phyloP scores from a whole-genome alignment of 1,284 basidiomycete genomes.

The Inonotus hispidus region DNA sequence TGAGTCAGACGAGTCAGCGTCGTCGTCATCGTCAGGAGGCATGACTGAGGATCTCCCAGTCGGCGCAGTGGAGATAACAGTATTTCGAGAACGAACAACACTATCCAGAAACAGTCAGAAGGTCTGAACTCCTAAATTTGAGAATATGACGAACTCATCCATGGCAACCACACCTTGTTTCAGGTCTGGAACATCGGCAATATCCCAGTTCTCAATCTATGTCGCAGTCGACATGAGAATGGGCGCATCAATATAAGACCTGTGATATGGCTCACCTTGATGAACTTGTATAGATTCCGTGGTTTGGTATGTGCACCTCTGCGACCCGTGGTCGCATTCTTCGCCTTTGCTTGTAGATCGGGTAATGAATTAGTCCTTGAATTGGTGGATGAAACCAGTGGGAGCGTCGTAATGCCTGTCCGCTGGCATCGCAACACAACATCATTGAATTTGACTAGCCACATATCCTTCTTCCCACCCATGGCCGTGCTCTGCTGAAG shows the following conservation, averaged over 20 bases:
- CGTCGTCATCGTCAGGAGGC: conserved; percentile 55
- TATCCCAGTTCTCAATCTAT: conserved; percentile 87
- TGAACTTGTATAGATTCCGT: conserved; percentile 86
- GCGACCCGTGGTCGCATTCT: conserved; percentile 72
- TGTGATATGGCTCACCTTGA: conserved; percentile 53
- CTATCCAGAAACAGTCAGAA: conserved; percentile 32
- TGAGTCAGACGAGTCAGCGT: conserved; percentile 70
- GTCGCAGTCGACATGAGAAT: conserved; percentile 4
- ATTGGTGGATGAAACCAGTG: conserved; percentile 69
- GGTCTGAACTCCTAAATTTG: conserved; percentile 9
- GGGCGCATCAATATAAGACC: not conserved
- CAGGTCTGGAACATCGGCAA: conserved; percentile 66
- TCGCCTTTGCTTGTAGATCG: conserved; percentile 75
- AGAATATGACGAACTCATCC: conserved; percentile 63
- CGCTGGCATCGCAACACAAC: conserved; percentile 90
- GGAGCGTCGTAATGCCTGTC: conserved; percentile 84
- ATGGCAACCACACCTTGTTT: conserved; percentile 72
- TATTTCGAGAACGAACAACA: conserved; percentile 61
- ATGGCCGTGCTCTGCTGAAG: conserved; percentile 48
- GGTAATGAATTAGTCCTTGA: conserved; percentile 67
- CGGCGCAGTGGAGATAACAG: conserved; percentile 43
- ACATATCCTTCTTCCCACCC: conserved; percentile 80
- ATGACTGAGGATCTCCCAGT: conserved; percentile 55
- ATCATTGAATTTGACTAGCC: conserved; percentile 94
- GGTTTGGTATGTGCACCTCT: conserved; percentile 69